These are phyloP conservation scores for Oligophagozyma castellii DNA, from an alignment of 1,139 yeast genomes.

Conservation along the genomic window DNA sequence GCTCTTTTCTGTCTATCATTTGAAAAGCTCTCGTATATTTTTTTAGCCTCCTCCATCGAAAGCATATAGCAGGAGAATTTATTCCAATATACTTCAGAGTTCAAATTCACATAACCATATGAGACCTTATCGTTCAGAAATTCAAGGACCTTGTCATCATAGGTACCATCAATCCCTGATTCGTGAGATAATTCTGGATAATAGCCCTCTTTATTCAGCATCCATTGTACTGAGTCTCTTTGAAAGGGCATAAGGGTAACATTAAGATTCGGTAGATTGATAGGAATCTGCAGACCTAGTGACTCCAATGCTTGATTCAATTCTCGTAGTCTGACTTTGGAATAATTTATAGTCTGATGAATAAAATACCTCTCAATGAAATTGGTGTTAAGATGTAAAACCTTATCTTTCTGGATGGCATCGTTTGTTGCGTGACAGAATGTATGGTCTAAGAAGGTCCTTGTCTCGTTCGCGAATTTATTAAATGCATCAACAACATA, in stretches of 20 bases:
- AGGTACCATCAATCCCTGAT: not conserved
- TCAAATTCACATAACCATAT: constrained; percentile 1
- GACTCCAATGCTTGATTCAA: not conserved
- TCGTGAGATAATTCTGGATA: not conserved
- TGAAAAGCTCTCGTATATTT: constrained; percentile 6
- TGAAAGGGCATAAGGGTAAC: constrained; percentile 20
- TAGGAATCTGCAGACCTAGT: too few relatives aligned
- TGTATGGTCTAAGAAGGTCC: constrained; percentile 8
- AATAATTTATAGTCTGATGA: not conserved
- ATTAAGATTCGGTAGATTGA: constrained; percentile 1
- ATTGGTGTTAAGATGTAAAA: not conserved
- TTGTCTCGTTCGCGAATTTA: constrained; percentile 10
- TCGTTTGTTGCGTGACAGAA: constrained; percentile 3
- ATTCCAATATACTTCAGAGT: constrained; percentile 16
- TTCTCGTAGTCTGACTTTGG: not conserved
- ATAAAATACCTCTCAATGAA: not conserved
- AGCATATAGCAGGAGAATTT: constrained; percentile 21
- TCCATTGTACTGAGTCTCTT: constrained; percentile 21
- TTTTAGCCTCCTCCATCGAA: constrained; percentile 5
- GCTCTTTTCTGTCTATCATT: constrained; percentile 14
- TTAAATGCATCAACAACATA: constrained; percentile 6
- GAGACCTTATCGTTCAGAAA: constrained; percentile 18
- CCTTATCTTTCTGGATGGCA: not conserved
- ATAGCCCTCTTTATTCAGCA: constrained; percentile 17
- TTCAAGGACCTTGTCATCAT: not conserved